These are phyloP conservation scores for Calonectria pauciramosa DNA, from an alignment of 2,329 filamentous ascomycete genomes.

Conservation along the genomic window DNA sequence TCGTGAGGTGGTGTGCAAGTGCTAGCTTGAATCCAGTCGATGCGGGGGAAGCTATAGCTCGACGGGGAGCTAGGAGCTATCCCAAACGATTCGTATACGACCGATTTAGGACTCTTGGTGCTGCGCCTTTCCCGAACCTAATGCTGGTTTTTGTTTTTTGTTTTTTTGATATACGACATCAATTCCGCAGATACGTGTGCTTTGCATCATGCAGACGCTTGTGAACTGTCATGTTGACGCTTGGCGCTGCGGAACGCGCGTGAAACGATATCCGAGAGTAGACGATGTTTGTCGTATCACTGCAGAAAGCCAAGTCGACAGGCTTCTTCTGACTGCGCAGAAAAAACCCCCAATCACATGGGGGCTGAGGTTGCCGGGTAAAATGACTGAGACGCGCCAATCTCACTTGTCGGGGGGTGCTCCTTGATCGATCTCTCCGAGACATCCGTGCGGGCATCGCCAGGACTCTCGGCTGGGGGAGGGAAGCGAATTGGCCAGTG, in stretches of 20 bases:
- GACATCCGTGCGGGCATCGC: constrained; percentile 22
- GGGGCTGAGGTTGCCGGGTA: constrained; percentile 30
- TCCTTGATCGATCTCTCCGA: constrained; percentile 41
- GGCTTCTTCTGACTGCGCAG: neutral
- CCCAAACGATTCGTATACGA: neutral
- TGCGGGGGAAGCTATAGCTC: constrained; percentile 22
- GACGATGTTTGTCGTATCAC: neutral
- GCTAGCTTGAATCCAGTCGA: neutral
- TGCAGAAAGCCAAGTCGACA: neutral
- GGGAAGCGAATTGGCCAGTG: constrained; percentile 6
- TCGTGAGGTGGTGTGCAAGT: neutral
- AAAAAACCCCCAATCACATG: constrained; percentile 16
- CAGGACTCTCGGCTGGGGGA: neutral
- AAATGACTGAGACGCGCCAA: constrained; percentile 25
- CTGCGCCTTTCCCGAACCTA: neutral
- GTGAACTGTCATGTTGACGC: constrained; percentile 2
- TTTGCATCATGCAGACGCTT: neutral
- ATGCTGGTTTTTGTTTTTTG: neutral
- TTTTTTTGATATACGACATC: neutral
- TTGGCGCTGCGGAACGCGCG: neutral
- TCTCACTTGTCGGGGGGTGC: constrained; percentile 23
- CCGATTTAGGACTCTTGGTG: neutral
- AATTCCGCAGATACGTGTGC: neutral
- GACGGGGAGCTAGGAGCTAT: constrained; percentile 4
- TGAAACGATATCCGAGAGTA: constrained; percentile 29